These are phyloP conservation scores for Coleophoma cylindrospora DNA, from an alignment of 2,329 filamentous ascomycete species.

Conservation along the genomic window DNA sequence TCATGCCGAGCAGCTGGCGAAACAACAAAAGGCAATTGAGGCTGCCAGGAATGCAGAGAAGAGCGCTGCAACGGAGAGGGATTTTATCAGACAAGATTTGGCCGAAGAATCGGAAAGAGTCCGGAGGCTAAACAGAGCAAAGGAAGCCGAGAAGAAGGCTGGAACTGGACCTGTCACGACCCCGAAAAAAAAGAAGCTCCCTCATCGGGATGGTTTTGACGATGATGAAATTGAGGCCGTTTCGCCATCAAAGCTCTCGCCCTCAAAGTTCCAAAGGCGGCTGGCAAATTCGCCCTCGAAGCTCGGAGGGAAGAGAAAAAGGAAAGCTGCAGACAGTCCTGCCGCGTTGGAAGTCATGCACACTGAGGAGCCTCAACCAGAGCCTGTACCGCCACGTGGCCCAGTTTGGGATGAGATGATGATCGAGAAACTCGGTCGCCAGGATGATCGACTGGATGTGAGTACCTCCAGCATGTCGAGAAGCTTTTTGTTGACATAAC, in stretches of 20 bases:
- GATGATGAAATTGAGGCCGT: conserved; percentile 41
- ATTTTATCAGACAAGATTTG: conserved; percentile 69
- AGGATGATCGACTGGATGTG: conserved; percentile 36
- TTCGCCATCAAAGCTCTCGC: conserved; percentile 43
- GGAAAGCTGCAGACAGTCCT: conserved; percentile 61
- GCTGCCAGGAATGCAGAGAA: conserved; percentile 60
- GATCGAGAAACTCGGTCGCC: conserved; percentile 29
- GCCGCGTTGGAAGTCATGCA: conserved; percentile 40
- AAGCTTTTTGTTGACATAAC: not conserved
- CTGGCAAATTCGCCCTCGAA: conserved; percentile 55
- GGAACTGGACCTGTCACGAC: conserved; percentile 37
- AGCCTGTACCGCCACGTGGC: conserved; percentile 9
- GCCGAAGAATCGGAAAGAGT: conserved; percentile 47
- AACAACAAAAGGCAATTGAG: conserved; percentile 60
- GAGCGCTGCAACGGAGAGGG: conserved; percentile 61
- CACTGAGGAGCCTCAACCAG: conserved; percentile 10
- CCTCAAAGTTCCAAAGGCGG: conserved; percentile 33
- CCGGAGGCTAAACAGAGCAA: conserved; percentile 35
- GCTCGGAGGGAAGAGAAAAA: conserved; percentile 60
- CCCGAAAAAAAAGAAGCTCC: conserved; percentile 58
- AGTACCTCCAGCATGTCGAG: conserved; percentile 5
- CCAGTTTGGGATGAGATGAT: conserved; percentile 25
- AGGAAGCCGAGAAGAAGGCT: conserved; percentile 38
- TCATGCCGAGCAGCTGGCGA: conserved; percentile 58
- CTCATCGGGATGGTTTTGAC: conserved; percentile 72